Evolutionary conservation across 1,284 basidiomycete genomes (phyloP).

Genomic region (Xerocomus nothofagi): DNA sequence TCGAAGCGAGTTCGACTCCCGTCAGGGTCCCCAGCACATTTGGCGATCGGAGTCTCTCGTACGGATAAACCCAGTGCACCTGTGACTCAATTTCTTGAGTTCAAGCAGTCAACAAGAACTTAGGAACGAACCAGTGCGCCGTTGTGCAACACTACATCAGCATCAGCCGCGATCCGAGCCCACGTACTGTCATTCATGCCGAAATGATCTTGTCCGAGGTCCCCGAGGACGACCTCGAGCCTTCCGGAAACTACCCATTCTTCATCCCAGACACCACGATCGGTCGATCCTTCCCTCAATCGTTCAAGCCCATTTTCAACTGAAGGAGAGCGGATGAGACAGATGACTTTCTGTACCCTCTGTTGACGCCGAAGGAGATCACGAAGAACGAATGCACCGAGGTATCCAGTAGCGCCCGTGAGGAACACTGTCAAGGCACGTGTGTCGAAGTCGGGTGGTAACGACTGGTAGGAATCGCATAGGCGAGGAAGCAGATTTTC

Average conservation of each 20-base stretch:
- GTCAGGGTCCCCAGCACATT: constrained; percentile 92
- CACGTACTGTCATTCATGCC: constrained; percentile 73
- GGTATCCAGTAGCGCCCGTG: constrained; percentile 96
- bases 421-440: constrained; percentile 82
- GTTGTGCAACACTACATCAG: constrained; percentile 91
- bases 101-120: background rate
- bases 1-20: constrained; percentile 77
- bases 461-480: constrained; percentile 56
- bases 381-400: constrained; percentile 90
- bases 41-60: constrained; percentile 87
- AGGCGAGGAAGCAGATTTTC: constrained; percentile 63
- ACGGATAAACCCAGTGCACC: constrained; percentile 99
- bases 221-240: constrained; percentile 87
- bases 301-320: constrained; percentile 67
- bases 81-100: constrained; percentile 30
- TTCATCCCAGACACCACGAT: constrained; percentile 92
- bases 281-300: constrained; percentile 74
- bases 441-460: constrained; percentile 52
- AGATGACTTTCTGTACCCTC: constrained; percentile 85
- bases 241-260: constrained; percentile 73
- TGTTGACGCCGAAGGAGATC: constrained; percentile 71
- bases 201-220: constrained; percentile 76
- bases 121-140: constrained; percentile 79
- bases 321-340: constrained; percentile 80
- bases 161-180: constrained; percentile 69